These are phyloP conservation scores for Heritiera fomes DNA, from an alignment of 345 rosid genomes.

Conservation along the genomic window DNA sequence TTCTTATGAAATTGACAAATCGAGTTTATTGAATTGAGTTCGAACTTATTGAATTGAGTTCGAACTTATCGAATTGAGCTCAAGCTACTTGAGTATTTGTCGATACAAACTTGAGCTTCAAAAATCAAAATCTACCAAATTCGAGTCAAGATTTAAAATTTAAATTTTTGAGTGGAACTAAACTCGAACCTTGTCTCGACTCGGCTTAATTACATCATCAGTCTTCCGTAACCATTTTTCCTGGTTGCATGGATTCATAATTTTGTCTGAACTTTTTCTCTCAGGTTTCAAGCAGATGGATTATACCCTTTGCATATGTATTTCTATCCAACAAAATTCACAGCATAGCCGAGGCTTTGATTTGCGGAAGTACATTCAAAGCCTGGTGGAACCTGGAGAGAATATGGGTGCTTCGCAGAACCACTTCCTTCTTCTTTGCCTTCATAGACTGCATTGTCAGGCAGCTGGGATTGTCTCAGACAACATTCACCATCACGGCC, in stretches of 20 bases:
- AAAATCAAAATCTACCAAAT: too few species aligned
- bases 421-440: constrained; percentile 33
- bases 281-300: constrained; percentile 34
- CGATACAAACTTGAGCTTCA: too few species aligned
- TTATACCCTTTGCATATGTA: constrained; percentile 39
- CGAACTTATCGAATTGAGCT: too few species aligned
- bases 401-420: constrained; percentile 35
- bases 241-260: background rate
- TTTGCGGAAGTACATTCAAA: constrained; percentile 26
- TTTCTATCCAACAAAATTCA: constrained; percentile 25
- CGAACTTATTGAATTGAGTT: too few species aligned
- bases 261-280: background rate
- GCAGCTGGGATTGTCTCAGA: constrained; percentile 36
- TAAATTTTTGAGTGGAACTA: too few species aligned
- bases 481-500: constrained; percentile 35
- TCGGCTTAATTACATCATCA: background rate
- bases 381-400: constrained; percentile 53
- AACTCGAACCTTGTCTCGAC: too few species aligned
- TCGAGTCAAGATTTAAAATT: too few species aligned
- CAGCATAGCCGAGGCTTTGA: constrained; percentile 30
- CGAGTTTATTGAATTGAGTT: too few species aligned
- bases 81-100: too few species aligned
- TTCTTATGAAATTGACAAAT: too few species aligned
- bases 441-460: constrained; percentile 31
- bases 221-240: constrained; percentile 13